Conservation (phyloP, 164 flowering plant species). For the Macadamia tetraphylla region DNA sequence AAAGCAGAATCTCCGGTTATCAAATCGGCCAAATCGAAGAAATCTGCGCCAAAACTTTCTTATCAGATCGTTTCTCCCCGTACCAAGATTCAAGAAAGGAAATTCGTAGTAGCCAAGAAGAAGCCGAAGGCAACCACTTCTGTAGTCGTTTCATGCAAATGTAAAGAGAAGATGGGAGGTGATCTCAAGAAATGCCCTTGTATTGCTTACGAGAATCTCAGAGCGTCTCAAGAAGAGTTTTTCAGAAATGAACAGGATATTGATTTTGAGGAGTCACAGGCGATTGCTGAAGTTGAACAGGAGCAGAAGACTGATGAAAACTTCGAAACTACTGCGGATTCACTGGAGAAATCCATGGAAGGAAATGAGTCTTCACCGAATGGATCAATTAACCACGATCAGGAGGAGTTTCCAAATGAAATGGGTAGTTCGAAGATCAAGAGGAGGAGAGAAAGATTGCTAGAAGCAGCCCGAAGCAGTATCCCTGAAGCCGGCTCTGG, state of each 20-base stretch:
- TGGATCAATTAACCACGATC: constrained; percentile 5
- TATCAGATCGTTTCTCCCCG: constrained; percentile 32
- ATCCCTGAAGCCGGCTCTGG: constrained; percentile 65
- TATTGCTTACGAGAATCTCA: constrained; percentile 69
- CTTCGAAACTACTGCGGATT: too few species aligned
- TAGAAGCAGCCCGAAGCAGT: constrained; percentile 60
- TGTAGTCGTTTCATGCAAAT: constrained; percentile 34
- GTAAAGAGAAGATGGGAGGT: constrained; percentile 33
- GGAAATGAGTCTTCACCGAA: too few species aligned
- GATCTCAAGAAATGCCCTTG: constrained; percentile 54
- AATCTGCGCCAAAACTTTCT: constrained; percentile 34
- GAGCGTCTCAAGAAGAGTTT: constrained; percentile 84
- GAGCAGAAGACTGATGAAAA: too few species aligned
- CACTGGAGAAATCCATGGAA: too few species aligned
- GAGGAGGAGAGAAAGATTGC: constrained; percentile 56
- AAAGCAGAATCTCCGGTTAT: constrained; percentile 24
- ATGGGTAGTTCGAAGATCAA: constrained; percentile 34
- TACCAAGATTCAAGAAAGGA: constrained; percentile 61
- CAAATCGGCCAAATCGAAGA: constrained; percentile 48
- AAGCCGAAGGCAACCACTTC: constrained; percentile 23
- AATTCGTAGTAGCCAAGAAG: constrained; percentile 79
- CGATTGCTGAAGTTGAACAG: too few species aligned
- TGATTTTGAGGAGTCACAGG: too few species aligned
- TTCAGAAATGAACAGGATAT: constrained; percentile 13
- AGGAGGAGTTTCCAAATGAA: constrained; percentile 15